Base-by-base conservation (phyloP, 306 rosid species). In the Rosa persica region DNA sequence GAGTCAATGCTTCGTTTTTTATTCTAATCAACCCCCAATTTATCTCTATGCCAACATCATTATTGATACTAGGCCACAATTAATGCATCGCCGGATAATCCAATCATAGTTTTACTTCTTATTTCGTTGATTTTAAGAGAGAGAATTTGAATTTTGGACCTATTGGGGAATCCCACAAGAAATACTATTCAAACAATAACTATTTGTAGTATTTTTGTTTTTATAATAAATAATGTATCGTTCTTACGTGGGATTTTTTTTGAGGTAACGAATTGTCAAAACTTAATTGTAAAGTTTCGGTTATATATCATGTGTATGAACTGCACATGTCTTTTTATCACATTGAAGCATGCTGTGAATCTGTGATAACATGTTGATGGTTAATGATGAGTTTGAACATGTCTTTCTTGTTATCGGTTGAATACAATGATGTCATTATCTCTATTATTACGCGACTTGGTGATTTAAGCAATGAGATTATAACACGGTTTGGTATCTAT, bases 31-130 rank as follows among this genome's bases (percentile, higher is more conserved):
- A 72, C 64, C 15, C 68, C 40, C 39, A 8, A n/a, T 74, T 57
- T 74, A 40, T 57, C 77, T 38, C 22, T 42, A 57, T 74, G 57
- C 68, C 52, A 55, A 19, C 20, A 36, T 34, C 70, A 16, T 65
- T 65, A 34, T 65, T 36, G 70, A 65, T 65, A 62, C n/a, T 62
- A 12, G 23, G 70, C 44, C 22, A 34, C 44, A 13, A 34, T 65
- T 6, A 34, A 15, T 64, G 44, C 23, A 64, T 12, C 10, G 20
- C 22, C 44, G 23, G 70, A 65, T 36, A 13, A 34, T 65, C 22
- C 70, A 34, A 34, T 61, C 2, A 5, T 25, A 4, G 20, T 12
- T 57, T 20, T n/a, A 57, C 5, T 57, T 57, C 22, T 57, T 57
- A 8, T 57, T 57, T 57, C 6, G 67, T 25, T 23, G 17, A 61